Evolutionary conservation across 2,329 filamentous ascomycete genomes (phyloP).

Genomic region (Penicillium psychrosexuale): DNA sequence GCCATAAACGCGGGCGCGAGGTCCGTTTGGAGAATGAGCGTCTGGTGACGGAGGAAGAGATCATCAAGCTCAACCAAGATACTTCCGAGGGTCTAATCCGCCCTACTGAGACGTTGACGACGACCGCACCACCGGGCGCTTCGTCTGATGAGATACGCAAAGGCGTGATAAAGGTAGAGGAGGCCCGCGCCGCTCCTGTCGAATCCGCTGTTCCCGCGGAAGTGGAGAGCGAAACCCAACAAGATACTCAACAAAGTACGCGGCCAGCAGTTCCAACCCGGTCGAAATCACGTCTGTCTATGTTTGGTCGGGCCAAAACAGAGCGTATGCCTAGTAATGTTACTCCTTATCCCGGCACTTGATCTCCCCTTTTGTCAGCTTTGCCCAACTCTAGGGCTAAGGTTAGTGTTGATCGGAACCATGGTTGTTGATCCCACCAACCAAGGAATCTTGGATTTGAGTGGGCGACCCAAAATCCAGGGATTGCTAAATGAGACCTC

Average conservation of each 20-base stretch:
- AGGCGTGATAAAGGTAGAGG: slow-evolving; percentile 41
- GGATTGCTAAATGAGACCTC: neutral
- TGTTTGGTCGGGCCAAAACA: slow-evolving; percentile 28
- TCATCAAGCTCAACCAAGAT: slow-evolving; percentile 40
- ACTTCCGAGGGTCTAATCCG: slow-evolving; percentile 31
- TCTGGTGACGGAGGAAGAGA: slow-evolving; percentile 46
- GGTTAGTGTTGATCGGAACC: neutral
- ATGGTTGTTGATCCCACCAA: neutral
- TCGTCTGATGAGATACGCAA: slow-evolving; percentile 39
- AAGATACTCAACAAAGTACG: neutral
- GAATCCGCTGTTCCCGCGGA: slow-evolving; percentile 12
- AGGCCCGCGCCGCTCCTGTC: slow-evolving; percentile 30
- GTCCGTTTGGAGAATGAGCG: slow-evolving; percentile 67
- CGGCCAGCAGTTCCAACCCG: slow-evolving; percentile 25
- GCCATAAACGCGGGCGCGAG: slow-evolving; percentile 90
- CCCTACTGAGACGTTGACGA: slow-evolving; percentile 38
- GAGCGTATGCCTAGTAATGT: slow-evolving; percentile 23
- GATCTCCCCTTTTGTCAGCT: neutral
- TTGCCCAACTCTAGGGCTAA: no score
- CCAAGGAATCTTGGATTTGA: neutral
- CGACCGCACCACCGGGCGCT: slow-evolving; percentile 42
- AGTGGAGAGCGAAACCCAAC: slow-evolving; percentile 11
- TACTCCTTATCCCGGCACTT: slow-evolving; percentile 39
- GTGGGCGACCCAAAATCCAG: neutral
- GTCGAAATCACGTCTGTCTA: slow-evolving; percentile 31